Conservation (phyloP, 2,329 filamentous ascomycete species). For the Ophiocordyceps sinensis region DNA sequence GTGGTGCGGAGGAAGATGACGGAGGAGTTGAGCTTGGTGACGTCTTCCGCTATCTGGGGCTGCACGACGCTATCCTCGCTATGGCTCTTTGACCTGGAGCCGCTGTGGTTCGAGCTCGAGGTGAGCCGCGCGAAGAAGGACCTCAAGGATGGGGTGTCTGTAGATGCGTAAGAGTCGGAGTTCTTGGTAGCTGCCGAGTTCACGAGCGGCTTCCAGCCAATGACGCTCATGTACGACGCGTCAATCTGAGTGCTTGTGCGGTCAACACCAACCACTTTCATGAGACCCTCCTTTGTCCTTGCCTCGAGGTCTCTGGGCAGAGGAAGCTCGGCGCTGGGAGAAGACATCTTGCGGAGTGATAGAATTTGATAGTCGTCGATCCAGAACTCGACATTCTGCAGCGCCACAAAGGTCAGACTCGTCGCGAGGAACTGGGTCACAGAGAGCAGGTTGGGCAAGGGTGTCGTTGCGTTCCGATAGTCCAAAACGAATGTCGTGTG, state of each 20-base stretch:
- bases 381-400: slow-evolving; percentile 78
- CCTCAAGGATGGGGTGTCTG: slow-evolving; percentile 46
- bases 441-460: slow-evolving; percentile 72
- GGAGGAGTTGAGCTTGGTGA: slow-evolving; percentile 55
- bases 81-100: slow-evolving; percentile 38
- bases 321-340: slow-evolving; percentile 55
- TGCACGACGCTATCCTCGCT: slow-evolving; percentile 50
- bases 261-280: slow-evolving; percentile 71
- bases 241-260: slow-evolving; percentile 86
- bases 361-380: slow-evolving; percentile 78
- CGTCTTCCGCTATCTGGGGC: slow-evolving; percentile 51
- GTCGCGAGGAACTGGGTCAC: slow-evolving; percentile 88
- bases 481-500: slow-evolving; percentile 91
- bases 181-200: slow-evolving; percentile 23
- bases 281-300: slow-evolving; percentile 71
- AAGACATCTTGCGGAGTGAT: slow-evolving; percentile 69
- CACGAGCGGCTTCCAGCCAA: slow-evolving; percentile 63
- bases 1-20: slow-evolving; percentile 83
- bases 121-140: slow-evolving; percentile 74
- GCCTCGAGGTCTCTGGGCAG: slow-evolving; percentile 71
- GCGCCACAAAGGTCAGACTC: slow-evolving; percentile 85
- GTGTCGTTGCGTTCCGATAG: slow-evolving; percentile 78
- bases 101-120: slow-evolving; percentile 34
- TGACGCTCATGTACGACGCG: slow-evolving; percentile 72
- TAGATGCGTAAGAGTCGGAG: slow-evolving; percentile 33